Evolutionary conservation across 768 basidiomycete species (phyloP).

Genomic region (Panus rudis): DNA sequence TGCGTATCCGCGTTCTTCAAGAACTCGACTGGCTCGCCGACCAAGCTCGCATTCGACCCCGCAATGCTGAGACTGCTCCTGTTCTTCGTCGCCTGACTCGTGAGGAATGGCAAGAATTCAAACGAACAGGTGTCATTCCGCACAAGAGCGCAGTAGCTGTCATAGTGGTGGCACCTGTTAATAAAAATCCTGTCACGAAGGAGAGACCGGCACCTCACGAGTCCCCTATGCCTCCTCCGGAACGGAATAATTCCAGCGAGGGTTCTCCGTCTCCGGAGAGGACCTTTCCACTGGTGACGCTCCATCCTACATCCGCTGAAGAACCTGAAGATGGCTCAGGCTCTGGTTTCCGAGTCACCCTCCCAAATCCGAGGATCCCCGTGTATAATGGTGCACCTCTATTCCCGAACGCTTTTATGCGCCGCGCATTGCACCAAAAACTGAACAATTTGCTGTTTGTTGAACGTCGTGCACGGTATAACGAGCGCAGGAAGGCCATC

Average conservation of each 20-base stretch:
- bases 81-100: slow-evolving; percentile 60
- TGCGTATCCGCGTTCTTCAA: slow-evolving; percentile 70
- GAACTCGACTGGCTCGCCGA: slow-evolving; percentile 59
- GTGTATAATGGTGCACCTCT: slow-evolving; percentile 60
- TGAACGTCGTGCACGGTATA: slow-evolving; percentile 33
- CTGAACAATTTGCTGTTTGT: slow-evolving; percentile 41
- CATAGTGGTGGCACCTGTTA: slow-evolving; percentile 60
- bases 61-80: slow-evolving; percentile 18
- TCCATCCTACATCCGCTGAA: slow-evolving; percentile 18
- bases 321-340: slow-evolving; percentile 5
- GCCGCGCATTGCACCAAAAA: slow-evolving; percentile 46
- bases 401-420: slow-evolving; percentile 57
- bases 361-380: slow-evolving; percentile 40
- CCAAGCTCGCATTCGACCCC: slow-evolving; percentile 29
- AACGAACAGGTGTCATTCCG: slow-evolving; percentile 39
- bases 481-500: background rate
- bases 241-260: too few species aligned
- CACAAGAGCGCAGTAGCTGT: slow-evolving; percentile 55
- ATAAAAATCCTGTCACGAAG: slow-evolving; percentile 43
- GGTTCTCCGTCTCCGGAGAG: slow-evolving; percentile 1
- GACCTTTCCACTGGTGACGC: slow-evolving; percentile 19
- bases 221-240: slow-evolving; percentile 3
- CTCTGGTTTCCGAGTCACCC: slow-evolving; percentile 13
- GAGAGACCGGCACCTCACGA: slow-evolving; percentile 27
- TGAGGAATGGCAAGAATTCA: slow-evolving; percentile 47